phyloP scores from a whole-genome alignment of 345 rosid genomes.

The Arabis alpina region DNA sequence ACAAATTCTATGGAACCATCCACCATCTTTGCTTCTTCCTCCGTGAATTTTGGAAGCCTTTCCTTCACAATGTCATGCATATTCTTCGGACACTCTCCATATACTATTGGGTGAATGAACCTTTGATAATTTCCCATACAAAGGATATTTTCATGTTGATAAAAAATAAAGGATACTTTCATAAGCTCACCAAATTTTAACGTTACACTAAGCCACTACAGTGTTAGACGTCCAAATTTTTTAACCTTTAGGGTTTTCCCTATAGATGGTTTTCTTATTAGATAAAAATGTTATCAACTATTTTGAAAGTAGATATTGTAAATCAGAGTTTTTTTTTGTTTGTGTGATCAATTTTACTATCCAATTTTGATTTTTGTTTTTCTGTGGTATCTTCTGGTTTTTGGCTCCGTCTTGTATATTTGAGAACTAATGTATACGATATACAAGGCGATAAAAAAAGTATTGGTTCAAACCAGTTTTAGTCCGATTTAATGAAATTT shows the following conservation, averaged over 20 bases:
- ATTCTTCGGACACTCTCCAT: conserved; percentile 90
- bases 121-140: conserved; percentile 38
- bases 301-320: conserved; percentile 43
- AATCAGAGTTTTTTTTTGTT: conserved; percentile 56
- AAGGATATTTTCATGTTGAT: no score
- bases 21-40: conserved; percentile 78
- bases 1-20: conserved; percentile 89
- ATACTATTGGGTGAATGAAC: conserved; percentile 91
- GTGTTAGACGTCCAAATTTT: background rate
- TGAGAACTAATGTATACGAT: no score
- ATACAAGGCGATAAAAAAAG: no score
- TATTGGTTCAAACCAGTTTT: no score
- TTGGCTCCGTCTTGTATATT: background rate
- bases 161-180: background rate
- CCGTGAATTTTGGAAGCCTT: conserved; percentile 81
- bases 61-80: conserved; percentile 78
- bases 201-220: background rate
- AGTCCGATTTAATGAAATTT: no score
- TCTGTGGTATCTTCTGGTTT: background rate
- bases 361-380: background rate
- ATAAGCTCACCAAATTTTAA: conserved; percentile 3
- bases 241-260: conserved; percentile 29
- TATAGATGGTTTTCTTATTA: no score
- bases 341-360: conserved; percentile 35
- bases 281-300: background rate